These are phyloP conservation scores for Jasminum sambac DNA, from an alignment of 257 asterid genomes.

Conservation along the genomic window DNA sequence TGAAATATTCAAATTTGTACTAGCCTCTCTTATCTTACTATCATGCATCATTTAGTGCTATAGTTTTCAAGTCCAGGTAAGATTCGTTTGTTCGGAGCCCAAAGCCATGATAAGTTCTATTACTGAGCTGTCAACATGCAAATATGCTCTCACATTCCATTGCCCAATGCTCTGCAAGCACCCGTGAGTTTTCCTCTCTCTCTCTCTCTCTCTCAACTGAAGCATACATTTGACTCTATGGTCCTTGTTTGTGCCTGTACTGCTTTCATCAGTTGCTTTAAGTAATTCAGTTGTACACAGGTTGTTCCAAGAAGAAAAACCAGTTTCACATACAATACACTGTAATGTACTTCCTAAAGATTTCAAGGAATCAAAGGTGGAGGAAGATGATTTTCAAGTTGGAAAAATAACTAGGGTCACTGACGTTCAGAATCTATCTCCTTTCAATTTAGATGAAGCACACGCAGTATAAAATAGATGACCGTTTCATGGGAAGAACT, in stretches of 20 bases:
- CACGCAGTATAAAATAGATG: conserved; percentile 31
- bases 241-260: not conserved
- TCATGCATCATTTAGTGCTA: conserved; percentile 18
- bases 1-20: conserved; percentile 20
- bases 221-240: conserved; percentile 4
- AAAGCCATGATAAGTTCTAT: conserved; percentile 93
- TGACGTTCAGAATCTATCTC: conserved; percentile 35
- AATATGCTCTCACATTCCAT: conserved; percentile 92
- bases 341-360: conserved; percentile 75
- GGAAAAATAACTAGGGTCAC: conserved; percentile 65
- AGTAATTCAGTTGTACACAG: conserved; percentile 35
- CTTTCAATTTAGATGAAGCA: conserved; percentile 46
- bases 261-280: conserved; percentile 4
- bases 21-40: conserved; percentile 15
- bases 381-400: conserved; percentile 34
- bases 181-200: conserved; percentile 66
- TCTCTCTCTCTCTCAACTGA: conserved; percentile 11
- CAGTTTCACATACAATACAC: conserved; percentile 77
- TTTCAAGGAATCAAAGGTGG: conserved; percentile 36
- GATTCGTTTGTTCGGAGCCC: conserved; percentile 93
- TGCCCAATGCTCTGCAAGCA: conserved; percentile 95
- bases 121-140: conserved; percentile 95
- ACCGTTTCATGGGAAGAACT: not conserved
- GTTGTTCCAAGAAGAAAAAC: conserved; percentile 84
- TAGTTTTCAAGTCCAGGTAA: conserved; percentile 60